Evolutionary conservation across 1,139 yeast genomes (phyloP).

Genomic region (Petasospora fabianii): DNA sequence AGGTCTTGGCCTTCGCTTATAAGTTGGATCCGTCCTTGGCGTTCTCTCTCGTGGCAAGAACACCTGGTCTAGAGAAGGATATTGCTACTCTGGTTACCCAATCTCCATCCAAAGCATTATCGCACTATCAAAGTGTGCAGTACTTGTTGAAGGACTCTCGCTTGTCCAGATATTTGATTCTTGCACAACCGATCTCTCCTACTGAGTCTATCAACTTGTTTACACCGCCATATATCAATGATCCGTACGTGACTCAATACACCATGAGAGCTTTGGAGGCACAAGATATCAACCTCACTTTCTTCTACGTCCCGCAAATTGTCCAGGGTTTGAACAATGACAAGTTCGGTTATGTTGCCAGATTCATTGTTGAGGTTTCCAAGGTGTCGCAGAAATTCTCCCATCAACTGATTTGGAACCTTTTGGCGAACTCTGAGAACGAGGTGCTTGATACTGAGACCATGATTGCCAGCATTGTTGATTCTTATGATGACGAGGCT

Average conservation of each 20-base stretch:
- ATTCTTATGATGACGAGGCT: constrained; percentile 58
- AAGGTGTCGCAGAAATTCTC: constrained; percentile 88
- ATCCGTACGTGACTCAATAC: constrained; percentile 74
- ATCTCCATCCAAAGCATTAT: constrained; percentile 60
- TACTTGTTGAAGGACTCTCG: constrained; percentile 45
- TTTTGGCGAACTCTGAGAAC: constrained; percentile 93
- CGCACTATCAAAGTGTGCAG: constrained; percentile 62
- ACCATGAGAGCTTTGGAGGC: constrained; percentile 87
- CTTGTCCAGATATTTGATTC: constrained; percentile 27
- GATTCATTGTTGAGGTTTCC: constrained; percentile 89
- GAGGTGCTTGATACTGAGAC: constrained; percentile 80
- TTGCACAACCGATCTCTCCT: constrained; percentile 68
- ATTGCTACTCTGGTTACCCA: constrained; percentile 46
- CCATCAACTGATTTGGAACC: constrained; percentile 98
- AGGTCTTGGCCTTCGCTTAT: constrained; percentile 51
- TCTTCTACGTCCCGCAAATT: constrained; percentile 96
- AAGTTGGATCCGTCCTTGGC: constrained; percentile 70
- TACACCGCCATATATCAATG: constrained; percentile 66
- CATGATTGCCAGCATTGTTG: constrained; percentile 62
- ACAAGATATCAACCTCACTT: constrained; percentile 84
- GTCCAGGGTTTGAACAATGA: constrained; percentile 90
- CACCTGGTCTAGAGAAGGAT: constrained; percentile 41
- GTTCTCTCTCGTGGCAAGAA: constrained; percentile 62
- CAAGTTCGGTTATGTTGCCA: constrained; percentile 76
- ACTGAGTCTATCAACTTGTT: constrained; percentile 83